Percentiles rank a stretch among this genome's conserved stretches.
Evolutionary conservation across 768 basidiomycete species (phyloP).

Genomic region (Leucocoprinus birnbaumii): DNA sequence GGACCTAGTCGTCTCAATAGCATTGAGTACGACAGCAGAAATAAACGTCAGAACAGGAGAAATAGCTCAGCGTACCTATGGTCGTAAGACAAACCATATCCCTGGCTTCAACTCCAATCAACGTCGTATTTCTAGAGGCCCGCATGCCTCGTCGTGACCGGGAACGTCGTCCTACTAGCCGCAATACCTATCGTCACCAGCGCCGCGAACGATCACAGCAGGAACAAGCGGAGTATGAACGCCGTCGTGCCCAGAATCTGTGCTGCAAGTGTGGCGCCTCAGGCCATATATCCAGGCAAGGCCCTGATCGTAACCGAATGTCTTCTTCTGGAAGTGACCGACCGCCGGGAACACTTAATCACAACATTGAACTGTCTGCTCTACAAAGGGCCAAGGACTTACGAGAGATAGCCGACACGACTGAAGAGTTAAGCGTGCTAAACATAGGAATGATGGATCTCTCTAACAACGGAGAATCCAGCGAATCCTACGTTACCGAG

Average conservation of each 20-base stretch:
- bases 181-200: background rate
- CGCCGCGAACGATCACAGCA: background rate
- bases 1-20: too few species aligned
- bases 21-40: too few species aligned
- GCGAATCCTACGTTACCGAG: too few species aligned
- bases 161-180: too few species aligned
- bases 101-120: too few species aligned
- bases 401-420: conserved; percentile 8
- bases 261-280: conserved; percentile 26
- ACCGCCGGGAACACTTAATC: conserved; percentile 13
- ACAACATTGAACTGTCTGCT: conserved; percentile 8
- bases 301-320: conserved; percentile 19
- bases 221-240: conserved; percentile 9
- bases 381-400: background rate
- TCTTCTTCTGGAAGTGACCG: conserved; percentile 3
- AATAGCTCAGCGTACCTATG: too few species aligned
- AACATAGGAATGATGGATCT: background rate
- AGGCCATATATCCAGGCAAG: conserved; percentile 27
- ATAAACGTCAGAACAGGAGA: too few species aligned
- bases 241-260: conserved; percentile 14
- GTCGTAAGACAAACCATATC: too few species aligned
- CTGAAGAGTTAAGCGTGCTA: conserved; percentile 13
- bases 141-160: too few species aligned
- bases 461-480: too few species aligned
- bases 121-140: too few species aligned